A percentile compares a stretch with the other conserved stretches of the same genome.
Conservation (phyloP, 345 rosid species). For the Boechera stricta region DNA sequence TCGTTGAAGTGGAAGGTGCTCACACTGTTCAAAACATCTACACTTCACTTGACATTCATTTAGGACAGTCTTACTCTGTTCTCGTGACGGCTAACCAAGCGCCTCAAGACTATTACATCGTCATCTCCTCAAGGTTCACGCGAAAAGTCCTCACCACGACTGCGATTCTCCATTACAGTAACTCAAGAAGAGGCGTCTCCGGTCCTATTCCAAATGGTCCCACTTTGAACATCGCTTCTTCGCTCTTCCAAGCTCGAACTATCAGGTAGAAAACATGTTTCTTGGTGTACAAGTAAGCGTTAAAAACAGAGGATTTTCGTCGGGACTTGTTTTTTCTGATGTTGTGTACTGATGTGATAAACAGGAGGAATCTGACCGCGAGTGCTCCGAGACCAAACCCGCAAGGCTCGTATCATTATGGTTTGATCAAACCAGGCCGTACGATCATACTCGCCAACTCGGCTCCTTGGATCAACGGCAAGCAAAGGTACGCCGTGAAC, state of each 20-base stretch:
- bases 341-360: slow-evolving; percentile 17
- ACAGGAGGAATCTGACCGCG: slow-evolving; percentile 89
- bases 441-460: slow-evolving; percentile 74
- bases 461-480: slow-evolving; percentile 79
- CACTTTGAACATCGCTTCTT: slow-evolving; percentile 63
- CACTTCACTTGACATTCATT: slow-evolving; percentile 75
- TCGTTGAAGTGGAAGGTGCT: slow-evolving; percentile 93
- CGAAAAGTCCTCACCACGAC: slow-evolving; percentile 70
- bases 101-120: slow-evolving; percentile 77
- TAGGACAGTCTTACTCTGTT: slow-evolving; percentile 91
- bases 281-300: slow-evolving; percentile 1
- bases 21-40: slow-evolving; percentile 81
- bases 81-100: slow-evolving; percentile 84
- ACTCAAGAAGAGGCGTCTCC: slow-evolving; percentile 67
- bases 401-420: slow-evolving; percentile 97
- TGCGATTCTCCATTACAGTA: slow-evolving; percentile 84
- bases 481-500: slow-evolving; percentile 84
- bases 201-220: slow-evolving; percentile 88
- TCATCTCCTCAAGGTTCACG: slow-evolving; percentile 79
- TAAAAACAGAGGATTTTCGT: not conserved
- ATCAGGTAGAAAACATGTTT: slow-evolving; percentile 55
- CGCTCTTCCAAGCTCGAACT: slow-evolving; percentile 86
- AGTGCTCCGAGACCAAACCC: slow-evolving; percentile 98
- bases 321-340: not conserved
- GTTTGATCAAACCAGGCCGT: slow-evolving; percentile 75